Evolutionary conservation across 2,329 filamentous ascomycete genomes (phyloP).

Genomic region (Botrytis byssoidea): DNA sequence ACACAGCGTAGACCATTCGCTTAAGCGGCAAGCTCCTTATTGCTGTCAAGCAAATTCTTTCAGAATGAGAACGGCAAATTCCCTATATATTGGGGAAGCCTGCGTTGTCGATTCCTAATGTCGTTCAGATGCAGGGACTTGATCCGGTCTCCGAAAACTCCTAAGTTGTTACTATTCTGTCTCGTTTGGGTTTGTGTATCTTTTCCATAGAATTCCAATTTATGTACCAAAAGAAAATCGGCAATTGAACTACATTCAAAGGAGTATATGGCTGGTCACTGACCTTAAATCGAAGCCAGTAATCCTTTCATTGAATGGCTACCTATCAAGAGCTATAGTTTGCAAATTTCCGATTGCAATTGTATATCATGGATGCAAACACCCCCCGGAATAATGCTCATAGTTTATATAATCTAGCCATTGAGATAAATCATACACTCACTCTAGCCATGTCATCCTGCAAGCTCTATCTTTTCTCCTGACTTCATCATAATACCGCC

Average conservation of each 20-base stretch:
- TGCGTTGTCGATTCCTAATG: not conserved
- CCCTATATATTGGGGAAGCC: not conserved
- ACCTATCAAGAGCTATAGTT: not conserved
- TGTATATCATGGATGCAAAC: not conserved
- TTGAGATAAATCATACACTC: not conserved
- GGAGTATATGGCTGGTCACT: not conserved
- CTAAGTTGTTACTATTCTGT: not conserved
- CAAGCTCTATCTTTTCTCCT: not conserved
- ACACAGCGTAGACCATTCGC: not conserved
- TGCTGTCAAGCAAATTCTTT: not conserved
- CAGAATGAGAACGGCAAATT: not conserved
- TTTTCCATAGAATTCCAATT: not conserved
- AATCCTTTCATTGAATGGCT: not conserved
- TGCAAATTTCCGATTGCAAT: not conserved
- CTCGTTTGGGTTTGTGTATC: not conserved
- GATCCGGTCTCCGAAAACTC: not conserved
- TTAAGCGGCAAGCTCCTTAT: not conserved
- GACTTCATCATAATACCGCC: not conserved
- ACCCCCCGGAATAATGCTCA: not conserved
- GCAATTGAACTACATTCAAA: not conserved
- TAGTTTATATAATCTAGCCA: not conserved
- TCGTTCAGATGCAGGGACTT: not conserved
- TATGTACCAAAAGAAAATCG: not conserved
- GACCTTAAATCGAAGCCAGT: not conserved
- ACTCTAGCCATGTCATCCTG: not conserved